Evolutionary conservation across 768 basidiomycete genomes (phyloP).

Genomic region (Inosperma sp.): DNA sequence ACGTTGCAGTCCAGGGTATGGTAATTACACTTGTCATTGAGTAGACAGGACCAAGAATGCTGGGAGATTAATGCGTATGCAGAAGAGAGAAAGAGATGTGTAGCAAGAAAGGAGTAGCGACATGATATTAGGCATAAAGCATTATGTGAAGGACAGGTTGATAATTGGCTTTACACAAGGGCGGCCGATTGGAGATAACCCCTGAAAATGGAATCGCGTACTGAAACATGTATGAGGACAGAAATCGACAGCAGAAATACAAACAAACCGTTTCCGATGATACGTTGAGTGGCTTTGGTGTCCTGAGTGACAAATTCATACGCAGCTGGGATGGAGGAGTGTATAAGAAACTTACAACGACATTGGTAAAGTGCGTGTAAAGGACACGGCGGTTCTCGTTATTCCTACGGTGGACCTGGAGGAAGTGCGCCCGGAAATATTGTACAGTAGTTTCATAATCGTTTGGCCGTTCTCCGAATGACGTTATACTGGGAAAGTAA

Average conservation of each 20-base stretch:
- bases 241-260: neutral
- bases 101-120: neutral
- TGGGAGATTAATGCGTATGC: neutral
- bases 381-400: slow-evolving; percentile 78
- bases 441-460: slow-evolving; percentile 77
- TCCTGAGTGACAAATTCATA: slow-evolving; percentile 42
- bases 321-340: slow-evolving; percentile 4
- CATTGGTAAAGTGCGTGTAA: slow-evolving; percentile 78
- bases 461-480: slow-evolving; percentile 75
- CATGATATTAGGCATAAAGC: slow-evolving; percentile 4
- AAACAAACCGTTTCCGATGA: slow-evolving; percentile 71
- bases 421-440: slow-evolving; percentile 85
- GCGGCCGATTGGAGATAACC: slow-evolving; percentile 71
- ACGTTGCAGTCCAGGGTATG: too few relatives aligned
- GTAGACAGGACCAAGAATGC: neutral
- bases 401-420: slow-evolving; percentile 75
- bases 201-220: slow-evolving; percentile 72
- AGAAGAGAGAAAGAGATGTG: neutral
- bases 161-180: slow-evolving; percentile 43
- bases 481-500: slow-evolving; percentile 56
- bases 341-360: slow-evolving; percentile 49
- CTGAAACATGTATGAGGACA: slow-evolving; percentile 31
- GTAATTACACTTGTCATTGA: too few relatives aligned
- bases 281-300: slow-evolving; percentile 76
- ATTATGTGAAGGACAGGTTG: neutral